Conservation (phyloP, 352 stramenopile species). For the Pythium dissimile region DNA sequence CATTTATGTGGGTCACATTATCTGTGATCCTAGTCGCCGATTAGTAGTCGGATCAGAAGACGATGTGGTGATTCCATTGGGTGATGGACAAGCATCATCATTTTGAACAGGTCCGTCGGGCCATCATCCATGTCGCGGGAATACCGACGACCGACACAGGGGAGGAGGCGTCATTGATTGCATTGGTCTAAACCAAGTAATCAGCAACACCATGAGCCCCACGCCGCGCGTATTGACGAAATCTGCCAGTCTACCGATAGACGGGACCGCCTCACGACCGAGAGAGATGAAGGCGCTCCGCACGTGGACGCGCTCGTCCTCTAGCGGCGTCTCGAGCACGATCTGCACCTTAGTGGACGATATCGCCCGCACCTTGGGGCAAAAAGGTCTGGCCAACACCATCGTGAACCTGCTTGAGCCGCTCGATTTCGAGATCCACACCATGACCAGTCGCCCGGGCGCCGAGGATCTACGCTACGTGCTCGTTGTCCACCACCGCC, state of each 20-base stretch:
- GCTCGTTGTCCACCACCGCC: conserved; percentile 35
- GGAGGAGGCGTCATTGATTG: neutral
- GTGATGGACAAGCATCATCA: neutral
- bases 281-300: neutral
- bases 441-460: neutral
- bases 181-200: neutral
- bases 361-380: neutral
- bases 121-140: neutral
- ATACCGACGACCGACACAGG: neutral
- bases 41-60: no score
- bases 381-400: neutral
- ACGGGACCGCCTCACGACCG: neutral
- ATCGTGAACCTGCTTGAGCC: conserved; percentile 17
- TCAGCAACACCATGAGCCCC: no score
- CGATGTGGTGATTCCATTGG: neutral
- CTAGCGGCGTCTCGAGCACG: neutral
- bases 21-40: neutral
- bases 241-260: no score
- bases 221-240: no score
- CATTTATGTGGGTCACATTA: neutral
- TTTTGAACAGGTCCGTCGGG: neutral
- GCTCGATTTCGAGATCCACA: conserved; percentile 18
- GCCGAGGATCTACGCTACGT: conserved; percentile 42
- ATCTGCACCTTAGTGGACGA: conserved; percentile 8
- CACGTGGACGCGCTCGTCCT: neutral